These are phyloP conservation scores for Erysimum cheiranthoides DNA, from an alignment of 345 rosid genomes.

Conservation along the genomic window DNA sequence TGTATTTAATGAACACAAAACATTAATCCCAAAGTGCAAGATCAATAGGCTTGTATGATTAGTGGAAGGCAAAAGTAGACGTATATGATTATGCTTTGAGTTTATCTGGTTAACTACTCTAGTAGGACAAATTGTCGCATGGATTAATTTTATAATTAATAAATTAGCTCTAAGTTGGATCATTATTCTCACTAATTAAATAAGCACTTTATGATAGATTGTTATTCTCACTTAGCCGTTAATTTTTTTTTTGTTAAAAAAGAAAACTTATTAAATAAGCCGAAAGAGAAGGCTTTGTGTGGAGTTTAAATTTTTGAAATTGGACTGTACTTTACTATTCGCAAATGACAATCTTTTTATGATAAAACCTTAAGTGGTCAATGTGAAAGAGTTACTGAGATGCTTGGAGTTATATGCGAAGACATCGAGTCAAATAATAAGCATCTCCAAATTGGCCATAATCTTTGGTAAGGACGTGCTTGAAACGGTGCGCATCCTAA, in stretches of 20 bases:
- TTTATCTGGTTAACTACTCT: constrained; percentile 2
- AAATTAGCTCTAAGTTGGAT: neutral
- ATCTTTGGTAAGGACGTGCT: no score
- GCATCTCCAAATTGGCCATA: neutral
- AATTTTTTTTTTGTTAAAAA: no score
- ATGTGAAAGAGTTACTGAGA: no score
- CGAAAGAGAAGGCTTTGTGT: neutral
- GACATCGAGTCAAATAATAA: neutral
- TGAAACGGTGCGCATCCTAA: no score
- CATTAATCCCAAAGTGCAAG: constrained; percentile 6
- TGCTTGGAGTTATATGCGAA: neutral
- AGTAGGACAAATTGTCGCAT: neutral
- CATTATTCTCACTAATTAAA: neutral
- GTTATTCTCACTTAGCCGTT: constrained; percentile 5
- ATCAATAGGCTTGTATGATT: constrained; percentile 9
- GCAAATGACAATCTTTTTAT: no score
- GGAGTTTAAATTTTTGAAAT: neutral
- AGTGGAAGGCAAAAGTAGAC: constrained; percentile 5
- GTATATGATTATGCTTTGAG: constrained; percentile 5
- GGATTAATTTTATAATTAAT: neutral
- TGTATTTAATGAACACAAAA: neutral
- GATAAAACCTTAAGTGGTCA: no score
- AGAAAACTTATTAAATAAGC: neutral
- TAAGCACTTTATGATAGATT: neutral
- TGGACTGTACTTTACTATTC: neutral